These are phyloP conservation scores for Leptodermis oblonga DNA, from an alignment of 257 asterid genomes.

Conservation along the genomic window DNA sequence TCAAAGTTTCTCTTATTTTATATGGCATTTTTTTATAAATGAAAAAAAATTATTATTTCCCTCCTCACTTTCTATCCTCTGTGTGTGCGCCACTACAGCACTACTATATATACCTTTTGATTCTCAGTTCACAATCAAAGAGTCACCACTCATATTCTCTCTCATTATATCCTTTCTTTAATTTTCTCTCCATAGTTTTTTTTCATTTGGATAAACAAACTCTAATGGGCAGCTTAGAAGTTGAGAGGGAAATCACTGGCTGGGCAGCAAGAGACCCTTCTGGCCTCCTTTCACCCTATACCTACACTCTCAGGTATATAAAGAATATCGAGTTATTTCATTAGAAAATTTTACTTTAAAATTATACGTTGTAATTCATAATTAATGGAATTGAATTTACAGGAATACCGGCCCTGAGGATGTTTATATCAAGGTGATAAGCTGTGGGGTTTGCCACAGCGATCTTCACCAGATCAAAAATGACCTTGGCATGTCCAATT, in stretches of 20 bases:
- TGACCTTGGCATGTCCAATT: constrained; percentile 92
- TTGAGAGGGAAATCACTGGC: constrained; percentile 53
- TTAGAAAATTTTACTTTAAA: too few relatives aligned
- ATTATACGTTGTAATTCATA: too few relatives aligned
- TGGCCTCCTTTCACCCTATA: constrained; percentile 76
- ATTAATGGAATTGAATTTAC: too few relatives aligned
- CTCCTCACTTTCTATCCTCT: background rate
- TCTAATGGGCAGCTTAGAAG: constrained; percentile 71
- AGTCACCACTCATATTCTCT: background rate
- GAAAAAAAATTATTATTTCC: too few relatives aligned
- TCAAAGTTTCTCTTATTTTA: background rate
- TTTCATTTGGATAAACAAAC: too few relatives aligned
- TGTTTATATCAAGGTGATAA: constrained; percentile 67
- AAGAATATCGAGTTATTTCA: background rate
- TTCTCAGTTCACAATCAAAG: too few relatives aligned
- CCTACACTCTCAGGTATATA: constrained; percentile 72
- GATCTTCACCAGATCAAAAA: constrained; percentile 85
- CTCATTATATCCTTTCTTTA: too few relatives aligned
- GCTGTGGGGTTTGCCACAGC: constrained; percentile 87
- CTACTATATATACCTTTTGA: too few relatives aligned
- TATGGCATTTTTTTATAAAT: too few relatives aligned
- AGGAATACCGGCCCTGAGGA: constrained; percentile 80
- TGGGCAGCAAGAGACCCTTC: constrained; percentile 92
- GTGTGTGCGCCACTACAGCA: too few relatives aligned
- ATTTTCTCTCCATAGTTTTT: background rate